A percentile compares a stretch with the other conserved stretches of the same genome.
Conservation (phyloP, 2,329 filamentous ascomycete species). For the Botrytis galanthina region DNA sequence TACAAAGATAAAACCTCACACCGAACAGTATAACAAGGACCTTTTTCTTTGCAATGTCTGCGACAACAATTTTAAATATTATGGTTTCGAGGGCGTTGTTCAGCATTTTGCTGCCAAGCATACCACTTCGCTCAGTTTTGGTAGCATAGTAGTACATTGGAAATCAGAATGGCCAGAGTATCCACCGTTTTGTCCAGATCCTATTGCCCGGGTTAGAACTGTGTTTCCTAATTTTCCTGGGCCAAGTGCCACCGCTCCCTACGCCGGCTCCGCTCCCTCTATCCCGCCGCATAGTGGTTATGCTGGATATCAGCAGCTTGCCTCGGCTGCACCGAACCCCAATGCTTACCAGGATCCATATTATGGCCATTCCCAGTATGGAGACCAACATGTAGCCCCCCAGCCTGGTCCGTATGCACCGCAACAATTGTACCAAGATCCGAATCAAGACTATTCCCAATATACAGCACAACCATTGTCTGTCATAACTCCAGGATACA, state of each 20-base stretch:
- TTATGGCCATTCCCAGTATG: slow-evolving; percentile 40
- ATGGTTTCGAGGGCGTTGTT: slow-evolving; percentile 74
- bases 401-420: slow-evolving; percentile 37
- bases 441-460: slow-evolving; percentile 28
- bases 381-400: slow-evolving; percentile 37
- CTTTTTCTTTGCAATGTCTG: slow-evolving; percentile 74
- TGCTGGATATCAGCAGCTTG: slow-evolving; percentile 36
- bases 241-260: slow-evolving; percentile 38
- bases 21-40: slow-evolving; percentile 65
- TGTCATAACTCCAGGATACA: slow-evolving; percentile 27
- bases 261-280: slow-evolving; percentile 31
- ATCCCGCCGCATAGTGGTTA: slow-evolving; percentile 40
- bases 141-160: slow-evolving; percentile 75
- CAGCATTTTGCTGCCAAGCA: slow-evolving; percentile 86
- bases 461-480: slow-evolving; percentile 31
- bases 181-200: slow-evolving; percentile 68
- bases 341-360: slow-evolving; percentile 37
- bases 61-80: slow-evolving; percentile 62
- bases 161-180: slow-evolving; percentile 75
- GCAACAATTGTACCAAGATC: slow-evolving; percentile 32
- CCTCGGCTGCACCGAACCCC: slow-evolving; percentile 28
- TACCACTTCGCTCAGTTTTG: slow-evolving; percentile 65
- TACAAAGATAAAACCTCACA: slow-evolving; percentile 68
- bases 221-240: slow-evolving; percentile 36
- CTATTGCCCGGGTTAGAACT: slow-evolving; percentile 42